phyloP scores from a whole-genome alignment of 75 land plant genomes.

The Pseudotsuga menziesii region DNA sequence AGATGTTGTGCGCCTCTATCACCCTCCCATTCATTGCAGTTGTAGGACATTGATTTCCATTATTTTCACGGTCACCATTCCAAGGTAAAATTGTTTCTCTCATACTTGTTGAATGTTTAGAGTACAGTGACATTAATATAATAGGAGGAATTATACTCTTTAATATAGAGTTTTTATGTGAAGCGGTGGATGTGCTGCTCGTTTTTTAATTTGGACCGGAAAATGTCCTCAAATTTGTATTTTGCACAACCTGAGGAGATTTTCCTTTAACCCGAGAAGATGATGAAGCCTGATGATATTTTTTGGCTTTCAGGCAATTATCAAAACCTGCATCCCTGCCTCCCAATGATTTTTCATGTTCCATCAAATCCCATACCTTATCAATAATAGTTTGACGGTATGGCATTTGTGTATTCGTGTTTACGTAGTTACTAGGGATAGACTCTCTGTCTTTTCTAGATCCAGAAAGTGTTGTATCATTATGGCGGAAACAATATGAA shows the following conservation, averaged over 20 bases:
- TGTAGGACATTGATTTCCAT: background rate
- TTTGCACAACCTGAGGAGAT: background rate
- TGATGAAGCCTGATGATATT: background rate
- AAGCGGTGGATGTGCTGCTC: background rate
- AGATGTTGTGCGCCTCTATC: no score
- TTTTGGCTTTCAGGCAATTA: background rate
- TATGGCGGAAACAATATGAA: constrained; percentile 10
- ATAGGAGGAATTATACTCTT: background rate
- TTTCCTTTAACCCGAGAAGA: background rate
- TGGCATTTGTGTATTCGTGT: background rate
- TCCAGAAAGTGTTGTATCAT: background rate
- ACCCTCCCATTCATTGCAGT: background rate
- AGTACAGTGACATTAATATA: background rate
- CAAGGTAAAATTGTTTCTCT: background rate
- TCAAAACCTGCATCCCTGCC: background rate
- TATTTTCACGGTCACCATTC: background rate
- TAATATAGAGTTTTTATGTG: background rate
- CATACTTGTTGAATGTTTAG: background rate
- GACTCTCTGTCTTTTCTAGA: background rate
- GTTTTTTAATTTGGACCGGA: background rate
- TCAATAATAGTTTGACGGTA: constrained; percentile 26
- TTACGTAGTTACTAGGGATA: background rate
- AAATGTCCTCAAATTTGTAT: background rate
- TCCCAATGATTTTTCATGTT: constrained; percentile 32
- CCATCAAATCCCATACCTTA: constrained; percentile 76